Base-by-base conservation (phyloP, 768 basidiomycete species). In the Mycena filopes region DNA sequence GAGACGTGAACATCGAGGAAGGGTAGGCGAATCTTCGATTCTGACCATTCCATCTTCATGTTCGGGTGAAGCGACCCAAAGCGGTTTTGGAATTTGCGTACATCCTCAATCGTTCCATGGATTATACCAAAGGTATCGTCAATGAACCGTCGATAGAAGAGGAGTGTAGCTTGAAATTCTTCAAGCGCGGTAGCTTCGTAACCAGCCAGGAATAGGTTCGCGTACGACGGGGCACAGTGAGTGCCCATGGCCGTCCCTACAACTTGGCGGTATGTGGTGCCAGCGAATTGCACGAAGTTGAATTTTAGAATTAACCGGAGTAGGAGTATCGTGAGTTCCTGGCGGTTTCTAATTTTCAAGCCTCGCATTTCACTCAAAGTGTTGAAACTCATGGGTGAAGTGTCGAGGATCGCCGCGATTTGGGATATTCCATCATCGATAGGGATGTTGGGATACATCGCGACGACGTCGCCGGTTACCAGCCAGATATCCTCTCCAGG, bases 161-260 rank as follows among this genome's bases (percentile, higher is more conserved):
- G 13, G 9, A 68, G 47, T 16, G 36, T 63, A 41, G 33, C 56
- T 23, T 23, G 36, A 12, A 68, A 33, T 13, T 68, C 61, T 38
- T 48, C 26, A 12, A 68, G 66, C 8, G 55, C 47, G 2, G 2
- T 36, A 4, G 18, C 42, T 45, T 68, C 66, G 31, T 50, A 63
- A 15, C 23, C 15, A 20, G 47, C 47, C 16, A 49, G 47, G 26
- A 49, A 49, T 16, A 49, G 47, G 47, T 49, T 49, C 12, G 47
- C 47, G 23, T 49, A 49, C 26, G 26, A 7, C 5, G 47, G 47
- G 15, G 47, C 47, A 20, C 47, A 49, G 18, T 63, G 33, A 10
- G 67, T 69, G 3, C 64, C 67, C 68, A 69, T 69, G 4, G 67
- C 63, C 1, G 67, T 68, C 7, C 67, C 67, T 5, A 68, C 41